These are phyloP conservation scores for Cystoderma amianthinum DNA, from an alignment of 768 basidiomycete genomes.

Conservation along the genomic window DNA sequence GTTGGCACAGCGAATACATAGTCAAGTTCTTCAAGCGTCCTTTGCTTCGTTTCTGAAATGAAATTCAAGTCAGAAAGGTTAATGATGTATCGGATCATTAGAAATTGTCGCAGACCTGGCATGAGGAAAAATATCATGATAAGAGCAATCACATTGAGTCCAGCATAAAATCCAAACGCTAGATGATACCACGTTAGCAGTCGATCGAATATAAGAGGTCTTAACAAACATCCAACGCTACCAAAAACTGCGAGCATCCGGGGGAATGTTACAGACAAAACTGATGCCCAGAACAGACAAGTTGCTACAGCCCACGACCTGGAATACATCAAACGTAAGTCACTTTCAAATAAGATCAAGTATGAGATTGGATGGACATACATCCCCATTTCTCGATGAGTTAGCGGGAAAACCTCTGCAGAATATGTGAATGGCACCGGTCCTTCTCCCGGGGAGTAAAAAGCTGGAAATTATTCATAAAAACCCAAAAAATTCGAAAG, in stretches of 20 bases:
- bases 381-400: conserved; percentile 64
- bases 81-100: no score
- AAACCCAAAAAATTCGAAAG: neutral
- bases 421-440: conserved; percentile 90
- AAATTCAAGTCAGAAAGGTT: no score
- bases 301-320: conserved; percentile 53
- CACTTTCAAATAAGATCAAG: conserved; percentile 17
- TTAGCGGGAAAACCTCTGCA: conserved; percentile 87
- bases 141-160: conserved; percentile 38
- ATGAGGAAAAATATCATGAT: conserved; percentile 45
- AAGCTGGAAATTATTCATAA: conserved; percentile 21
- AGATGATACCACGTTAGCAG: neutral
- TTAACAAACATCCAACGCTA: conserved; percentile 22
- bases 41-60: conserved; percentile 34
- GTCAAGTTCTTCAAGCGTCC: conserved; percentile 39
- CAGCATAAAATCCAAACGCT: conserved; percentile 51
- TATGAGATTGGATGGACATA: conserved; percentile 11
- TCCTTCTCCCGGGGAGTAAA: conserved; percentile 83
- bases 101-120: conserved; percentile 28
- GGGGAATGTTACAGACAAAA: conserved; percentile 41
- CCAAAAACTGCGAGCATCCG: conserved; percentile 32
- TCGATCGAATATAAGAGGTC: no score
- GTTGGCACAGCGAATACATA: conserved; percentile 42
- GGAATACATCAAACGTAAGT: conserved; percentile 12
- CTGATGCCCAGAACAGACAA: conserved; percentile 38